A percentile compares a stretch with the other conserved stretches of the same genome.
Evolutionary conservation across 2,329 filamentous ascomycete species (phyloP).

Genomic region (Xylaria arbuscula): DNA sequence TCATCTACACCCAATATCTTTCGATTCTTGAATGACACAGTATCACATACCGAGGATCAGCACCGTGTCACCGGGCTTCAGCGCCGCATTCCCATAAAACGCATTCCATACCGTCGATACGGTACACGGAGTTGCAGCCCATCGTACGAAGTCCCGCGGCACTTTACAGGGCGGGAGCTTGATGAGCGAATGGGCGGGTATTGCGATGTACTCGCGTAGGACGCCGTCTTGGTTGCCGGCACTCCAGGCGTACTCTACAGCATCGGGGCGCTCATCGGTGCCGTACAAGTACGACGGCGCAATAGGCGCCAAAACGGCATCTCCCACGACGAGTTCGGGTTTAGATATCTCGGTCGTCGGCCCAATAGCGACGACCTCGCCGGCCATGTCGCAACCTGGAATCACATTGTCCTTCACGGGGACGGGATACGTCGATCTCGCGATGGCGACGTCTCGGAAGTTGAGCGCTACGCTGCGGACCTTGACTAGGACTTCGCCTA

Average conservation of each 20-base stretch:
- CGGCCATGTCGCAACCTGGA: conserved; percentile 53
- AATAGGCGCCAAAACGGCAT: conserved; percentile 48
- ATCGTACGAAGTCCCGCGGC: conserved; percentile 50
- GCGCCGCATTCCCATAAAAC: conserved; percentile 55
- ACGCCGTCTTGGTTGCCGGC: conserved; percentile 52
- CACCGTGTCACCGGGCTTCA: conserved; percentile 56
- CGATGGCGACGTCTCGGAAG: conserved; percentile 51
- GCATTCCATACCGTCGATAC: conserved; percentile 62
- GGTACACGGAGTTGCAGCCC: conserved; percentile 56
- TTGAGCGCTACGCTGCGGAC: conserved; percentile 51
- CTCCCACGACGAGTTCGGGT: conserved; percentile 48
- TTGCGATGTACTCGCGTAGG: conserved; percentile 55
- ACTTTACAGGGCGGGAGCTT: conserved; percentile 49
- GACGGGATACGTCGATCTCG: conserved; percentile 48
- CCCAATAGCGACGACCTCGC: conserved; percentile 45
- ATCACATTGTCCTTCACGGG: conserved; percentile 50
- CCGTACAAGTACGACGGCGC: conserved; percentile 46
- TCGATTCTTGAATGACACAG: not conserved
- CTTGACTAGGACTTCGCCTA: conserved; percentile 49
- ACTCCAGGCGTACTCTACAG: conserved; percentile 42
- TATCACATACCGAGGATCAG: conserved; percentile 49
- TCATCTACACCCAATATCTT: not conserved
- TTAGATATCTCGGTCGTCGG: conserved; percentile 17
- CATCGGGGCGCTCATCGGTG: conserved; percentile 31
- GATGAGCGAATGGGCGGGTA: conserved; percentile 55